Conservation (phyloP, 441 rosid species). For the Geranium incanum region DNA sequence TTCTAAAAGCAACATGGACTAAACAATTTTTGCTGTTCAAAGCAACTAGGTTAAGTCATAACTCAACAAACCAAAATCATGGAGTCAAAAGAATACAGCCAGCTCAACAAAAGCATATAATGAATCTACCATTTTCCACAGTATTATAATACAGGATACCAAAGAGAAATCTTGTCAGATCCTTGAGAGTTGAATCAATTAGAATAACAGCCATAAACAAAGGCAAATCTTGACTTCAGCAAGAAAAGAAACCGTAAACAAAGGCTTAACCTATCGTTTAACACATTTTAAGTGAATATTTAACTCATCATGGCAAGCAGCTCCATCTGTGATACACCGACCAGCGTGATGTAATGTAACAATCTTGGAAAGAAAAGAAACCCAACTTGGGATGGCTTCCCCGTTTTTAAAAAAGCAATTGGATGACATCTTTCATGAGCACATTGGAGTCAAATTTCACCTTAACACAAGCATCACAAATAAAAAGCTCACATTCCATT, state of each 20-base stretch:
- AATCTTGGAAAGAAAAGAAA: not conserved
- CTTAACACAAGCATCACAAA: not conserved
- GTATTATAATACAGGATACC: not conserved
- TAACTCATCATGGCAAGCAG: not conserved
- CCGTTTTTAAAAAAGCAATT: not conserved
- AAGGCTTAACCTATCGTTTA: not conserved
- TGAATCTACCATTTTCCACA: not conserved
- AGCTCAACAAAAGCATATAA: not conserved
- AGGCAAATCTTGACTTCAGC: not conserved
- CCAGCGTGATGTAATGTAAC: not conserved
- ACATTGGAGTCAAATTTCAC: not conserved
- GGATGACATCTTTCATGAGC: not conserved
- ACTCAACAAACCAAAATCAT: not conserved
- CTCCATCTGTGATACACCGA: not conserved
- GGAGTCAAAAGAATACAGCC: not conserved
- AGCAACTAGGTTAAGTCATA: not conserved
- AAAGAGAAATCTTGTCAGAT: not conserved
- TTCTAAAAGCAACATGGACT: constrained; percentile 2
- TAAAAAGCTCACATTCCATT: not conserved
- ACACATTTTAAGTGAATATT: not conserved
- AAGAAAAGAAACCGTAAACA: not conserved
- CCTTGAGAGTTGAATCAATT: not conserved
- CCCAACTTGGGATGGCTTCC: not conserved
- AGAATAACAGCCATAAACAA: not conserved
- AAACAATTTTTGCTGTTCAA: not conserved